Evolutionary conservation across 164 flowering plant species (phyloP), one percentile per base, ranked within the genome.

Genomic region (Malania oleifera): DNA sequence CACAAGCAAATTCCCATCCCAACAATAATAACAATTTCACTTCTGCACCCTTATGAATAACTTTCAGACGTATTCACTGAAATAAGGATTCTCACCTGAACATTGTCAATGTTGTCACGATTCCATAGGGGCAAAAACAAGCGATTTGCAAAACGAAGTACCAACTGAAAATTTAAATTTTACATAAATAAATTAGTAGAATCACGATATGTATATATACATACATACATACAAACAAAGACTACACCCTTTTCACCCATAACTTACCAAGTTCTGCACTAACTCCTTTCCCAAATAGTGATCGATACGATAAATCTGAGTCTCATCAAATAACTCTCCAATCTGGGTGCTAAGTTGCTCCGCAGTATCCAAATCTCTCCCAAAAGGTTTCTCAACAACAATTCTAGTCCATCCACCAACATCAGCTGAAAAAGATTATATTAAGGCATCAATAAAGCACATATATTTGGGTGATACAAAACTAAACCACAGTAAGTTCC

Each of bases 321-420:
- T 77, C 60, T 95, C 99, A 7, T 85, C 89, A 73, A 95, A 95
- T 52, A 95, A 71, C 67, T 82, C 86, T 54, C 99, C 99, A 48
- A 95, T 91, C 58, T 95, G 89, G 38, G 82, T 7, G 66, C 99
- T 95, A 23, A 95, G 85, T 61, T 81, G 66, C 74, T 95, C 99
- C 26, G 99, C 69, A 56, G 95, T 76, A 24, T 76, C 81, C 73
- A 95, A 72, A 77, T 95, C 99, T 73, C 74, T 95, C 23, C 99
- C 99, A 65, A 95, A 95, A 38, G 99, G 99, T 77, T 95, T 95
- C 74, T 95, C 99, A 65, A 95, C 96, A 68, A 95, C 93, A 66
- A 90, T 69, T 8, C 99, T 81, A 59, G 95, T 93, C 99, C 99
- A 93, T 64, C 99, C 99, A 78, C 95, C 91, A 74, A 77, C 82